phyloP scores from a whole-genome alignment of 2,329 filamentous ascomycete genomes.

The Fonsecaea erecta region DNA sequence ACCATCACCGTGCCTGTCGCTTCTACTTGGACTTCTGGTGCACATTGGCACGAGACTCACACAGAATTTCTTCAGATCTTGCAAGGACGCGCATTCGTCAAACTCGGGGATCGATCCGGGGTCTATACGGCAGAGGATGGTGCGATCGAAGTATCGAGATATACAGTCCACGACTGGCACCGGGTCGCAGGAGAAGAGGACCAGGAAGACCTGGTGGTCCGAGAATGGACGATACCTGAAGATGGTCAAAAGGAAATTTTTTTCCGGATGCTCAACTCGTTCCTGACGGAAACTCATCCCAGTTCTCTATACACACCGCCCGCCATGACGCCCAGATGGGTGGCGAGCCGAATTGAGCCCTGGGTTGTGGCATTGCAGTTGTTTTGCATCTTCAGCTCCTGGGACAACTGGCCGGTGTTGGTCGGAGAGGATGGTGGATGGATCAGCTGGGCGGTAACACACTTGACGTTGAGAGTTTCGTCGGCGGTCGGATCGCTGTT shows the following conservation, averaged over 20 bases:
- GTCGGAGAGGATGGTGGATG: slow-evolving; percentile 24
- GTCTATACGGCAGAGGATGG: slow-evolving; percentile 22
- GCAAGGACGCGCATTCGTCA: slow-evolving; percentile 43
- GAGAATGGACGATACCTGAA: slow-evolving; percentile 54
- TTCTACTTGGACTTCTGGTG: slow-evolving; percentile 55
- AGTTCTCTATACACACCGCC: slow-evolving; percentile 19
- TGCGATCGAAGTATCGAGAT: slow-evolving; percentile 42
- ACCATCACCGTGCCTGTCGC: slow-evolving; percentile 51
- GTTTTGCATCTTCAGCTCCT: slow-evolving; percentile 25
- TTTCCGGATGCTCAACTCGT: slow-evolving; percentile 56
- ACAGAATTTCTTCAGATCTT: slow-evolving; percentile 54
- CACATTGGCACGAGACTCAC: slow-evolving; percentile 57
- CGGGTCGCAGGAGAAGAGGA: slow-evolving; percentile 39
- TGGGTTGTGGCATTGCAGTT: slow-evolving; percentile 28
- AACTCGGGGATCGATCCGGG: slow-evolving; percentile 16
- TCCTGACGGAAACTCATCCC: slow-evolving; percentile 29
- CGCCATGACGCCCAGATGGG: slow-evolving; percentile 3
- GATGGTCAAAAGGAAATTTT: slow-evolving; percentile 55
- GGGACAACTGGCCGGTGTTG: slow-evolving; percentile 31
- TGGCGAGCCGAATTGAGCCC: slow-evolving; percentile 16
- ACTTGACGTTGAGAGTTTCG: slow-evolving; percentile 16
- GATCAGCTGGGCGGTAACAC: slow-evolving; percentile 27
- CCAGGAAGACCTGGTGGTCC: slow-evolving; percentile 48
- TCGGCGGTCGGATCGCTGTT: slow-evolving; percentile 18
- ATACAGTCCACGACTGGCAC: slow-evolving; percentile 55